Percentiles rank a stretch among this genome's conserved stretches.
phyloP scores from a whole-genome alignment of 805 yeast species.

The Wickerhamomyces rabaulensis region DNA sequence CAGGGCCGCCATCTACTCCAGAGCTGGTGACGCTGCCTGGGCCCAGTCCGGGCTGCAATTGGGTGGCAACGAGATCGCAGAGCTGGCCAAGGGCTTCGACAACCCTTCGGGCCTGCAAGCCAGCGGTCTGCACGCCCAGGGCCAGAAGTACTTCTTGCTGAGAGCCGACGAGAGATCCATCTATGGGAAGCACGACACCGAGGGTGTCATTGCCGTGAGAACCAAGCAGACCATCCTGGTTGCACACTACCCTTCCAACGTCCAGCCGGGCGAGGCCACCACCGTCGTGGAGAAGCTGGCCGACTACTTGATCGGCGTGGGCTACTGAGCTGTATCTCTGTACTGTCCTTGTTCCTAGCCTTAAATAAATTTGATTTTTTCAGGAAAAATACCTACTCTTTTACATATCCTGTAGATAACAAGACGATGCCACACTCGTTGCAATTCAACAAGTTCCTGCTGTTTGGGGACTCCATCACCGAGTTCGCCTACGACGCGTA shows the following conservation, averaged over 20 bases:
- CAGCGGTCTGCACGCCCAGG: conserved; percentile 78
- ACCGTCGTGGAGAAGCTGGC: conserved; percentile 93
- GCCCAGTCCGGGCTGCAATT: conserved; percentile 71
- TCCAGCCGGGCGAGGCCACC: conserved; percentile 93
- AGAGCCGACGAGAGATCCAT: conserved; percentile 90
- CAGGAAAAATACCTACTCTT: neutral
- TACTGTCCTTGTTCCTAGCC: no score
- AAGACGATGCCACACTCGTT: neutral
- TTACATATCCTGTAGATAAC: neutral
- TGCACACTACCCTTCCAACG: conserved; percentile 92
- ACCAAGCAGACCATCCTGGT: conserved; percentile 88
- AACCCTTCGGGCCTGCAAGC: conserved; percentile 78
- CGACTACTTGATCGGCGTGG: conserved; percentile 85
- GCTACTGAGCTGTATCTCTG: conserved; percentile 44
- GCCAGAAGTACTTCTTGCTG: conserved; percentile 81
- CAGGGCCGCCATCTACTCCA: conserved; percentile 88
- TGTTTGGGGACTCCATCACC: conserved; percentile 72
- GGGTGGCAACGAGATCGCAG: conserved; percentile 64
- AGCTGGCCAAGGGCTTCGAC: conserved; percentile 72
- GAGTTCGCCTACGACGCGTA: conserved; percentile 41
- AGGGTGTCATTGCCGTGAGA: conserved; percentile 87
- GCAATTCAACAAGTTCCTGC: conserved; percentile 39
- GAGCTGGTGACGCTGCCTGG: conserved; percentile 94
- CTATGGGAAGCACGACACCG: conserved; percentile 86
- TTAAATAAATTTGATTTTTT: no score